A percentile compares a stretch with the other conserved stretches of the same genome.
Evolutionary conservation across 129 eudicot genomes (phyloP).

Genomic region (Chrysanthemum lavandulifolium): DNA sequence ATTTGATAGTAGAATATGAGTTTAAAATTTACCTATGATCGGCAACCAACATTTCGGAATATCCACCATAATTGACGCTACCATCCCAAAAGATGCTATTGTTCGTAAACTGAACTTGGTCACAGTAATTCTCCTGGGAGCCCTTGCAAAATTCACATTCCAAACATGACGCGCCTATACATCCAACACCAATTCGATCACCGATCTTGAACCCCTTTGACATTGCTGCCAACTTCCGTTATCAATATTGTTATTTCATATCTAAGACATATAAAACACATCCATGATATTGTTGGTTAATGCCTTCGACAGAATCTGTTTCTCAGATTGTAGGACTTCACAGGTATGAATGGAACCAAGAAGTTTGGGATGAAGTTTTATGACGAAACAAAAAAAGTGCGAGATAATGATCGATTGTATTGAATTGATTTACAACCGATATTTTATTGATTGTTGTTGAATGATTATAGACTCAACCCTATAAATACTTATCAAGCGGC

Average conservation of each 20-base stretch:
- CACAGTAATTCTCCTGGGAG: conserved; percentile 71
- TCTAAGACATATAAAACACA: conserved; percentile 29
- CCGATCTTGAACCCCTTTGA: conserved; percentile 65
- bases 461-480: no score
- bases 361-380: no score
- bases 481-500: no score
- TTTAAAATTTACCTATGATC: conserved; percentile 60
- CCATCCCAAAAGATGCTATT: conserved; percentile 96
- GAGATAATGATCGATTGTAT: no score
- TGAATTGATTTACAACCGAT: no score
- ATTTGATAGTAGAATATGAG: not conserved
- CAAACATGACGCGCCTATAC: conserved; percentile 72
- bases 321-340: no score
- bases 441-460: no score
- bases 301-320: no score
- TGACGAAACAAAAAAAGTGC: no score
- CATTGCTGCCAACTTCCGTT: conserved; percentile 74
- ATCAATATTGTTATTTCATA: conserved; percentile 86
- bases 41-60: conserved; percentile 69
- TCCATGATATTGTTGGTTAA: no score
- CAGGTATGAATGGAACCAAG: no score
- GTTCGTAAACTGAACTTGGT: conserved; percentile 54
- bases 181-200: conserved; percentile 87
- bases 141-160: conserved; percentile 66
- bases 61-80: conserved; percentile 91